A percentile compares a stretch with the other conserved stretches of the same genome.
Evolutionary conservation across 331 rosid genomes (phyloP).

Genomic region (Pyrus hybrid): DNA sequence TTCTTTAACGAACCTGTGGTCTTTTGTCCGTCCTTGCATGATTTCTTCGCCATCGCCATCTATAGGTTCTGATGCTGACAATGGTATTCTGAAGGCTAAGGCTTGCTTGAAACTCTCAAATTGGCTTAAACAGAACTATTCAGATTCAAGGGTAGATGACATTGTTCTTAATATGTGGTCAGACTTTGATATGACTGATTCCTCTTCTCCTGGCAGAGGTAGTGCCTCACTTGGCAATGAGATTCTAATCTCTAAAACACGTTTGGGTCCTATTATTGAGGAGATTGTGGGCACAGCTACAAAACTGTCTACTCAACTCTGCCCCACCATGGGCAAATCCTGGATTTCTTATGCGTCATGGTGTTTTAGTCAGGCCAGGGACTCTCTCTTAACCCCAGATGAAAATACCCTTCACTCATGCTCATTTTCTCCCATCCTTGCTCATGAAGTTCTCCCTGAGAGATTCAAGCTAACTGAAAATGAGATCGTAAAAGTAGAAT

Average conservation of each 20-base stretch:
- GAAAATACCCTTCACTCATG: slow-evolving; percentile 48
- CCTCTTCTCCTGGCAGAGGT: slow-evolving; percentile 26
- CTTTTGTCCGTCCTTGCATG: slow-evolving; percentile 59
- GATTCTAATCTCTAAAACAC: slow-evolving; percentile 19
- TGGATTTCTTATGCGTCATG: slow-evolving; percentile 96
- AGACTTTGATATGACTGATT: slow-evolving; percentile 43
- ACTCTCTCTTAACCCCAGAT: slow-evolving; percentile 43
- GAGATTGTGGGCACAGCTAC: slow-evolving; percentile 75
- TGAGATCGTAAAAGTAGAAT: slow-evolving; percentile 52
- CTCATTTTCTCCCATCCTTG: slow-evolving; percentile 56
- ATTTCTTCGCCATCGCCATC: slow-evolving; percentile 48
- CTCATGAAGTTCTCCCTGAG: slow-evolving; percentile 54
- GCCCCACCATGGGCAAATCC: slow-evolving; percentile 88
- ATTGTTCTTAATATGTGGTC: slow-evolving; percentile 48
- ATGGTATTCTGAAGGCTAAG: slow-evolving; percentile 67
- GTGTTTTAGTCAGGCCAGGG: slow-evolving; percentile 84
- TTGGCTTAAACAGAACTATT: slow-evolving; percentile 62
- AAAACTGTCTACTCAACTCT: slow-evolving; percentile 68
- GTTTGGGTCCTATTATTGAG: slow-evolving; percentile 45
- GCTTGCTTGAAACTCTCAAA: slow-evolving; percentile 83
- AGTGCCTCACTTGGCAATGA: slow-evolving; percentile 24
- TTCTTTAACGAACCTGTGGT: slow-evolving; percentile 77
- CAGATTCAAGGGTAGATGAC: slow-evolving; percentile 44
- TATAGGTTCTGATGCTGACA: slow-evolving; percentile 35
- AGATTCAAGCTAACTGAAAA: slow-evolving; percentile 69